Percentiles rank a stretch among this genome's conserved stretches.
Conservation (phyloP, 2,329 filamentous ascomycete species). For the Achaetomium macrosporum region DNA sequence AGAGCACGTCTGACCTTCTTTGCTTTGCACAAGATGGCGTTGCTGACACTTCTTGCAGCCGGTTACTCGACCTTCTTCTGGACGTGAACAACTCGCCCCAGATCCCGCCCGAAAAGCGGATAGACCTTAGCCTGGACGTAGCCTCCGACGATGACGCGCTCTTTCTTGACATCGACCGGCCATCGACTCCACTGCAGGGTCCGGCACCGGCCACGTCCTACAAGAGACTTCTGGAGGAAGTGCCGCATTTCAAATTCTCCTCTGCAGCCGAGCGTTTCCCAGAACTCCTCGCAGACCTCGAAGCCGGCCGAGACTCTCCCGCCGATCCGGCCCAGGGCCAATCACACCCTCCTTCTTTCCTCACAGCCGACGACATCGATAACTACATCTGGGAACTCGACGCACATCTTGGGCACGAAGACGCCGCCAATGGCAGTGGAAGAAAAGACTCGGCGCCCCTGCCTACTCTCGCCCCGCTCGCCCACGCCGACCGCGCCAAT, state of each 20-base stretch:
- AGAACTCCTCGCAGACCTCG: slow-evolving; percentile 44
- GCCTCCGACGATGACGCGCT: slow-evolving; percentile 50
- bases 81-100: slow-evolving; percentile 83
- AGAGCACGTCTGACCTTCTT: slow-evolving; percentile 58
- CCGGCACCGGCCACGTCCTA: slow-evolving; percentile 44
- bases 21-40: slow-evolving; percentile 12
- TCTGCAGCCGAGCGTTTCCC: slow-evolving; percentile 61
- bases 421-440: slow-evolving; percentile 25
- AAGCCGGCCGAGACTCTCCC: slow-evolving; percentile 34
- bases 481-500: slow-evolving; percentile 35
- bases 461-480: slow-evolving; percentile 45
- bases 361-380: slow-evolving; percentile 65
- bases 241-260: slow-evolving; percentile 46
- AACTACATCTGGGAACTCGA: slow-evolving; percentile 67
- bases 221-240: slow-evolving; percentile 44
- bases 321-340: slow-evolving; percentile 45
- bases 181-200: slow-evolving; percentile 48
- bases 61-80: slow-evolving; percentile 79
- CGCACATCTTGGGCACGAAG: slow-evolving; percentile 38
- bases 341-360: slow-evolving; percentile 57
- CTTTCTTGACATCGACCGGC: slow-evolving; percentile 73
- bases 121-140: slow-evolving; percentile 57
- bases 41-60: slow-evolving; percentile 47
- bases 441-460: slow-evolving; percentile 31
- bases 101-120: slow-evolving; percentile 67